These are phyloP conservation scores for Pistacia integerrima DNA, from an alignment of 345 rosid genomes.

Conservation along the genomic window DNA sequence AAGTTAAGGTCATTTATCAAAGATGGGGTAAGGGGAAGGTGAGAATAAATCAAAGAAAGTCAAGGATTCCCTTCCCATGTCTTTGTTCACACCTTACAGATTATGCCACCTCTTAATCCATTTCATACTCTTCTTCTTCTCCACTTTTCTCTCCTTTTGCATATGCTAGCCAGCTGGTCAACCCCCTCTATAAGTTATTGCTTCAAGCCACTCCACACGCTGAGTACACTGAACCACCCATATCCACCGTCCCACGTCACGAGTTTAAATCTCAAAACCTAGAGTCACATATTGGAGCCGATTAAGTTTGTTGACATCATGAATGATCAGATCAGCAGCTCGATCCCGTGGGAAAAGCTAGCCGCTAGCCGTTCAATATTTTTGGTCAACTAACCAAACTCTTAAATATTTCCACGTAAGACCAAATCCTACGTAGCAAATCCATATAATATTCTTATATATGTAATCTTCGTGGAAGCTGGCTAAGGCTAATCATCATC, in stretches of 20 bases:
- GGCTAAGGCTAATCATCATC: neutral
- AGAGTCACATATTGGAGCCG: too few species aligned
- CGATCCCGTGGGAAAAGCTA: too few species aligned
- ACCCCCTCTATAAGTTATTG: neutral
- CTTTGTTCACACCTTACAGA: conserved; percentile 2
- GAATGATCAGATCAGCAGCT: too few species aligned
- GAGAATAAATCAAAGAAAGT: conserved; percentile 3
- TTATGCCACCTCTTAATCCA: neutral
- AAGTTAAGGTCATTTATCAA: neutral
- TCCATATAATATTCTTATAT: too few species aligned
- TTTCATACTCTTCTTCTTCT: conserved; percentile 6
- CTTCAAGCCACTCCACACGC: neutral
- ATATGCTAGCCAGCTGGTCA: neutral
- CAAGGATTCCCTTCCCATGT: conserved; percentile 2
- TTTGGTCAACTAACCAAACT: conserved; percentile 12
- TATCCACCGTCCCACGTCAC: too few species aligned
- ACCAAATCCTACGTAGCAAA: conserved; percentile 3
- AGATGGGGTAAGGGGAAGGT: neutral
- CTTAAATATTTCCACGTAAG: neutral
- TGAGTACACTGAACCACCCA: too few species aligned
- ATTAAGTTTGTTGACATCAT: too few species aligned
- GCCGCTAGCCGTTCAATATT: neutral
- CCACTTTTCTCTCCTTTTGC: neutral
- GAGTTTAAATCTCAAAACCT: too few species aligned
- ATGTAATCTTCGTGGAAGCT: neutral